These are phyloP conservation scores for Bothia castanella DNA, from an alignment of 1,284 basidiomycete genomes.

Conservation along the genomic window DNA sequence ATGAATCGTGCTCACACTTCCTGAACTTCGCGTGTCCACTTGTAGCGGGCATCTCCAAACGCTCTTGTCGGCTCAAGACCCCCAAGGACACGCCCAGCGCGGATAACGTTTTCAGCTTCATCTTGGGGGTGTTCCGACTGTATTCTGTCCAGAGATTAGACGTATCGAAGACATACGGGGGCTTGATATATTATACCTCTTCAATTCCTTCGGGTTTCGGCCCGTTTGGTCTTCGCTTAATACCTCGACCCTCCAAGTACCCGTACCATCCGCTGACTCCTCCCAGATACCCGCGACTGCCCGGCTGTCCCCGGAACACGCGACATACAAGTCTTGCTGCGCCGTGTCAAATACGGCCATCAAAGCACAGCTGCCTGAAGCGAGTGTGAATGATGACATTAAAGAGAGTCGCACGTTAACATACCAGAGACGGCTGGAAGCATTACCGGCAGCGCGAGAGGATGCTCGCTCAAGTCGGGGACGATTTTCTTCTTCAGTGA, in stretches of 20 bases:
- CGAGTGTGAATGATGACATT: conserved; percentile 8
- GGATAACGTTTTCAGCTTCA: conserved; percentile 80
- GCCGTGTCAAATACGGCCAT: conserved; percentile 83
- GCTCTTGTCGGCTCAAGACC: conserved; percentile 93
- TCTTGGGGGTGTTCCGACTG: conserved; percentile 84
- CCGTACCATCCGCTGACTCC: conserved; percentile 51
- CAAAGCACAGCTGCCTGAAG: conserved; percentile 80
- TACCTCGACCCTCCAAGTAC: conserved; percentile 85
- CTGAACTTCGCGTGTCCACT: conserved; percentile 75
- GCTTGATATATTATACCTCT: conserved; percentile 44
- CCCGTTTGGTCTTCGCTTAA: conserved; percentile 96
- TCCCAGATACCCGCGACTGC: conserved; percentile 96
- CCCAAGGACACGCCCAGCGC: conserved; percentile 84
- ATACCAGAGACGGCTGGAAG: conserved; percentile 74
- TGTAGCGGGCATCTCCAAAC: conserved; percentile 95
- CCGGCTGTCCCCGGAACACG: conserved; percentile 90
- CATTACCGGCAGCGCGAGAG: conserved; percentile 65
- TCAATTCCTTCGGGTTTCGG: conserved; percentile 78
- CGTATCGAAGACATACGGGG: not conserved
- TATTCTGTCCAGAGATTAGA: conserved; percentile 51
- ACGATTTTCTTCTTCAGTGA: conserved; percentile 48
- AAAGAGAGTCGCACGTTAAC: not conserved
- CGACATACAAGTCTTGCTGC: conserved; percentile 79
- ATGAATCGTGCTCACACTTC: conserved; percentile 52
- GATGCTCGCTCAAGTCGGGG: conserved; percentile 70